Evolutionary conservation across 495 filamentous ascomycete species (phyloP).

Genomic region (Lophium mytilinum): DNA sequence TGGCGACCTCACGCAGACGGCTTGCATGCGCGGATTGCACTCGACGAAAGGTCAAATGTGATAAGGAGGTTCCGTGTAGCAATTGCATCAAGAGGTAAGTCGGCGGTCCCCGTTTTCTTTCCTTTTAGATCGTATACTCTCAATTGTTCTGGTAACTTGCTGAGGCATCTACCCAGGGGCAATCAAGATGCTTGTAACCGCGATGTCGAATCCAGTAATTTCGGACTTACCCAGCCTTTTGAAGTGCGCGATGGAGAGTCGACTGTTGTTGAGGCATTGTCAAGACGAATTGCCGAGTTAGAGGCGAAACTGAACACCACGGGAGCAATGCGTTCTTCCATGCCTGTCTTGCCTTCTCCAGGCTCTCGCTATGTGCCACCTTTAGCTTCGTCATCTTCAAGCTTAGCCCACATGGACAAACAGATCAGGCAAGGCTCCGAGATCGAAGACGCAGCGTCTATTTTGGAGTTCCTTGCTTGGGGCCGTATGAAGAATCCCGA

Average conservation of each 20-base stretch:
- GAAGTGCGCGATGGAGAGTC: not conserved
- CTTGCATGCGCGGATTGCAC: not conserved
- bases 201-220: not conserved
- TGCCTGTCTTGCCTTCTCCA: too few relatives aligned
- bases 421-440: slow-evolving; percentile 10
- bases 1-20: not conserved
- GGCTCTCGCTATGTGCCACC: not conserved
- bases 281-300: not conserved
- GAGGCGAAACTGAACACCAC: not conserved
- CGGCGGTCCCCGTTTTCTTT: not conserved
- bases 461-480: slow-evolving; percentile 42
- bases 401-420: not conserved
- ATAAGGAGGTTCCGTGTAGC: not conserved
- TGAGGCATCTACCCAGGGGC: not conserved
- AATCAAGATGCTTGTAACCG: not conserved
- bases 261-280: not conserved
- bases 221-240: not conserved
- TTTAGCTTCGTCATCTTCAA: not conserved
- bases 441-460: slow-evolving; percentile 37
- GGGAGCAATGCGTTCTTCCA: too few relatives aligned
- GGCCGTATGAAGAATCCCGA: slow-evolving; percentile 36
- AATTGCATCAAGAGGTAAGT: slow-evolving; percentile 2
- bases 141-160: too few relatives aligned
- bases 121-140: too few relatives aligned
- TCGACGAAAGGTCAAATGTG: not conserved